Conservation (phyloP, 176 grass and related monocot species). For the Musa itinerans region DNA sequence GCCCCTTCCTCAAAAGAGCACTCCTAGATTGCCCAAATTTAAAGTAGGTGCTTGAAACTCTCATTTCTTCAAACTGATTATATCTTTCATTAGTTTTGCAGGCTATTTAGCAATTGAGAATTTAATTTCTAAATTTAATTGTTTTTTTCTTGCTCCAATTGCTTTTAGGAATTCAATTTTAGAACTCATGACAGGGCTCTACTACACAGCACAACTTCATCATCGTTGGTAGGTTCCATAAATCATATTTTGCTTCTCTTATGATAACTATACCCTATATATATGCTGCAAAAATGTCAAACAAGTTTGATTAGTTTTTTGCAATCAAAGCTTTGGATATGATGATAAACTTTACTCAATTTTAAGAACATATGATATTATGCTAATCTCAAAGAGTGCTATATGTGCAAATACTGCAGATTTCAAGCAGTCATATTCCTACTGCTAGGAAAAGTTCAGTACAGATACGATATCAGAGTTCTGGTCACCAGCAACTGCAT, state of each 20-base stretch:
- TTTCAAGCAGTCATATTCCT: neutral
- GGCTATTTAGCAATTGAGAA: neutral
- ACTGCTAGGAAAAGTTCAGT: neutral
- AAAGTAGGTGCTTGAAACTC: constrained; percentile 2
- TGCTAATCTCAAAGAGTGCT: neutral
- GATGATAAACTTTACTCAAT: neutral
- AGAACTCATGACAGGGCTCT: constrained; percentile 7
- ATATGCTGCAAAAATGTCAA: neutral
- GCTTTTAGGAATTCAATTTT: constrained; percentile 9
- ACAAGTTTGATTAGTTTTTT: neutral
- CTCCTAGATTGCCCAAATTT: constrained; percentile 16
- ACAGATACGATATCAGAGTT: neutral
- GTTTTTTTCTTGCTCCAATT: neutral
- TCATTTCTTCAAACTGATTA: neutral
- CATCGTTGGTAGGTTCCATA: neutral
- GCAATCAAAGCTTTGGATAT: neutral
- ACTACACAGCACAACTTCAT: neutral
- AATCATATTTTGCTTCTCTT: neutral
- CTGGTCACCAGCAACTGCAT: neutral
- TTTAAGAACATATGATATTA: neutral
- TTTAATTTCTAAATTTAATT: neutral
- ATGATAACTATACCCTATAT: neutral
- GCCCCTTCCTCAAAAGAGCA: constrained; percentile 7
- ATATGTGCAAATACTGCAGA: neutral
- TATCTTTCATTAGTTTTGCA: neutral